phyloP scores from a whole-genome alignment of 148 eudicot species.

The Selenicereus undatus region DNA sequence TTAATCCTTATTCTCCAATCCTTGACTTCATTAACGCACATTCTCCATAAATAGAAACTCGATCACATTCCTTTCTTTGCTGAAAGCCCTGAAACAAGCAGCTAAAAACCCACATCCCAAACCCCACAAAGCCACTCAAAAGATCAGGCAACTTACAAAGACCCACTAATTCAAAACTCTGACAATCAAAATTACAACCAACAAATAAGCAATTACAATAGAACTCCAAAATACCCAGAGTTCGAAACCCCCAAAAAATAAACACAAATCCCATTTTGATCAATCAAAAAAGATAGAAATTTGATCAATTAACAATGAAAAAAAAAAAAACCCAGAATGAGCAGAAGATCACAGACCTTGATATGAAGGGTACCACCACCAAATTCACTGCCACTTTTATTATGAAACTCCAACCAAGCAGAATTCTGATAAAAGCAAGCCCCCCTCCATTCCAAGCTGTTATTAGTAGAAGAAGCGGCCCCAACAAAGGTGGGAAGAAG shows the following conservation, averaged over 20 bases:
- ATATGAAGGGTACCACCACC: slow-evolving; percentile 99
- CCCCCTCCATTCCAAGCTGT: slow-evolving; percentile 70
- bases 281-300: background rate
- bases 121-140: background rate
- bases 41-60: background rate
- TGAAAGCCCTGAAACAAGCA: background rate
- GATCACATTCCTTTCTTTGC: background rate
- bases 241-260: background rate
- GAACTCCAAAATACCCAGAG: background rate
- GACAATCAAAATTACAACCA: background rate
- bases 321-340: background rate
- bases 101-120: background rate
- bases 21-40: background rate
- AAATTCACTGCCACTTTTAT: slow-evolving; percentile 55
- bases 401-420: slow-evolving; percentile 94
- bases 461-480: slow-evolving; percentile 36
- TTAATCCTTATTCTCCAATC: background rate
- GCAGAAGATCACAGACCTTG: slow-evolving; percentile 41
- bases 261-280: background rate
- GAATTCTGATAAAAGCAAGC: slow-evolving; percentile 77
- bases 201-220: background rate
- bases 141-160: background rate
- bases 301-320: background rate
- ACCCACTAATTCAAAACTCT: background rate
- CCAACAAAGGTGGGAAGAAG: slow-evolving; percentile 85